Percentiles rank a stretch among this genome's conserved stretches.
Conservation (phyloP, 1,284 basidiomycete species). For the Heterobasidion occidentale region DNA sequence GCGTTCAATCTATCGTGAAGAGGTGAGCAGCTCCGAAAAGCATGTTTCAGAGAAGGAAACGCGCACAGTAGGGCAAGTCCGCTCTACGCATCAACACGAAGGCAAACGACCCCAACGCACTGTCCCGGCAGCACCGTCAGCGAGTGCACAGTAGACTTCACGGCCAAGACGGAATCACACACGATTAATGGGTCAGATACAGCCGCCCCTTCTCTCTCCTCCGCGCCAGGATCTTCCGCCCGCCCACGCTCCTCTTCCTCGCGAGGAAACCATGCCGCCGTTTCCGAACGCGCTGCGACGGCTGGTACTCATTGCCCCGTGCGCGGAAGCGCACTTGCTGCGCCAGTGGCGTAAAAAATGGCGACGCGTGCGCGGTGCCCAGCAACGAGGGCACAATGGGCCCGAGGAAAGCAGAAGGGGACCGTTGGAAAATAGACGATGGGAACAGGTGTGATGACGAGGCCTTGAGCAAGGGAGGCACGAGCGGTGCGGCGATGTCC, state of each 20-base stretch:
- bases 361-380: not conserved
- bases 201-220: conserved; percentile 27
- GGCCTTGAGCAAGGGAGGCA: not conserved
- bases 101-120: too few species aligned
- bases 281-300: conserved; percentile 83
- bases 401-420: not conserved
- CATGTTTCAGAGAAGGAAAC: too few species aligned
- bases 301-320: conserved; percentile 78
- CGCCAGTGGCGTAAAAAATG: not conserved
- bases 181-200: conserved; percentile 29
- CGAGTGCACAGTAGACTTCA: too few species aligned
- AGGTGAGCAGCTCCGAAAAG: too few species aligned
- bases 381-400: not conserved
- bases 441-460: not conserved
- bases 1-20: too few species aligned
- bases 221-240: conserved; percentile 48
- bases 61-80: too few species aligned
- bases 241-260: conserved; percentile 53
- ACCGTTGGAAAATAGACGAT: not conserved
- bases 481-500: not conserved
- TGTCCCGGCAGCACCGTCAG: too few species aligned
- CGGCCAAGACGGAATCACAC: not conserved
- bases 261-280: conserved; percentile 83
- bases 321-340: conserved; percentile 39
- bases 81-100: too few species aligned